Evolutionary conservation across 2,329 filamentous ascomycete genomes (phyloP).

Genomic region (Bipolaris sorokiniana): DNA sequence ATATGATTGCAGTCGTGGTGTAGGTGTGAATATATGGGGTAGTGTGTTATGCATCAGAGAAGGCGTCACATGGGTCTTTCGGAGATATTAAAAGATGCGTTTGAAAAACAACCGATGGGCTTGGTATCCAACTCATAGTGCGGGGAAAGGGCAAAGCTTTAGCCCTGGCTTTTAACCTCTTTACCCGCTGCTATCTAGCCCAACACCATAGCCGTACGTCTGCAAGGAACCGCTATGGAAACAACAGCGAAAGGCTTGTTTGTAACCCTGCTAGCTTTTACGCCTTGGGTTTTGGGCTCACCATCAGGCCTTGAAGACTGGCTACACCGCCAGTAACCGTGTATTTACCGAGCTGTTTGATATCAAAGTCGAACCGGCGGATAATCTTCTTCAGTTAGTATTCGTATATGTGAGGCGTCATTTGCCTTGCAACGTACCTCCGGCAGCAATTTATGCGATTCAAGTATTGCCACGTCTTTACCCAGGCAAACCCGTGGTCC

Average conservation of each 20-base stretch:
- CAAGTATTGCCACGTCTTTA: conserved; percentile 41
- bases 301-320: conserved; percentile 36
- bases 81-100: conserved; percentile 21
- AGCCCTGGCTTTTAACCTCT: background rate
- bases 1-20: too few relatives aligned
- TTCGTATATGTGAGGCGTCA: background rate
- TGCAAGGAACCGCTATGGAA: background rate
- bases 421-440: conserved; percentile 31
- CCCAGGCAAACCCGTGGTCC: conserved; percentile 40
- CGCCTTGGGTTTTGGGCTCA: conserved; percentile 11
- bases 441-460: conserved; percentile 43
- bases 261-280: background rate
- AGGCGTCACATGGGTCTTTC: conserved; percentile 3
- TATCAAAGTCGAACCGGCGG: conserved; percentile 37
- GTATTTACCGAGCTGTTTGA: conserved; percentile 32
- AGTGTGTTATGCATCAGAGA: background rate
- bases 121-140: background rate
- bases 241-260: background rate
- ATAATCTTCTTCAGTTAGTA: conserved; percentile 26
- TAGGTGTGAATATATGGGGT: too few relatives aligned
- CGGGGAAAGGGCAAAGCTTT: conserved; percentile 1
- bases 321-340: conserved; percentile 41
- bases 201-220: background rate
- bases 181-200: background rate
- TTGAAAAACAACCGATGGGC: conserved; percentile 8